phyloP scores from a whole-genome alignment of 257 asterid species.

The Rehmannia glutinosa region DNA sequence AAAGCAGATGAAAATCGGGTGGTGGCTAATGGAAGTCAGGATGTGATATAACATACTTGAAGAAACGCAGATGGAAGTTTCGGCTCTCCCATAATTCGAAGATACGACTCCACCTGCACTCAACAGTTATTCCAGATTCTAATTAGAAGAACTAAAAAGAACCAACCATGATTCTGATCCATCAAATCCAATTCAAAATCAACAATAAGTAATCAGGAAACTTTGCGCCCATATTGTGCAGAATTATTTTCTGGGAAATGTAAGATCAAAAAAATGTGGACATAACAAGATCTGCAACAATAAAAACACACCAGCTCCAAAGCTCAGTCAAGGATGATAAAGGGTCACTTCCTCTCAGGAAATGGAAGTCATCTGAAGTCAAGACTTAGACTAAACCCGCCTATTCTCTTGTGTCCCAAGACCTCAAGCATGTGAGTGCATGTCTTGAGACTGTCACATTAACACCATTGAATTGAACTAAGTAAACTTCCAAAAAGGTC shows the following conservation, averaged over 20 bases:
- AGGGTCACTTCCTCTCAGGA: constrained; percentile 1
- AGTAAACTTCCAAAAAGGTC: background rate
- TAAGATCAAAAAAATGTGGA: background rate
- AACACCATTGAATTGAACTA: background rate
- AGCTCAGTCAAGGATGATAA: background rate
- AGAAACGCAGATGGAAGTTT: constrained; percentile 94
- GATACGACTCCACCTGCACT: constrained; percentile 92
- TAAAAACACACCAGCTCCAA: constrained; percentile 1
- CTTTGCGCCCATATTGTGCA: background rate
- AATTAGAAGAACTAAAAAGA: constrained; percentile 14
- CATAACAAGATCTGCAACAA: background rate
- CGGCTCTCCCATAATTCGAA: constrained; percentile 84
- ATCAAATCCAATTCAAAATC: constrained; percentile 3
- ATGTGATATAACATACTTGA: constrained; percentile 51
- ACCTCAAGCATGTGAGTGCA: constrained; percentile 1
- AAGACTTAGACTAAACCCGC: constrained; percentile 9
- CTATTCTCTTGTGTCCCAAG: background rate
- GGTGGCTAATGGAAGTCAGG: constrained; percentile 5
- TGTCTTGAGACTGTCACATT: background rate
- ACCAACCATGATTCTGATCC: constrained; percentile 6
- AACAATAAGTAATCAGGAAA: background rate
- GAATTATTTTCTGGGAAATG: background rate
- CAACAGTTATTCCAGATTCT: constrained; percentile 21
- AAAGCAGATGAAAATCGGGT: background rate
- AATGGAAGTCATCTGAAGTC: background rate